Conservation (phyloP, 805 yeast species). For the Wickerhamomyces alni region DNA sequence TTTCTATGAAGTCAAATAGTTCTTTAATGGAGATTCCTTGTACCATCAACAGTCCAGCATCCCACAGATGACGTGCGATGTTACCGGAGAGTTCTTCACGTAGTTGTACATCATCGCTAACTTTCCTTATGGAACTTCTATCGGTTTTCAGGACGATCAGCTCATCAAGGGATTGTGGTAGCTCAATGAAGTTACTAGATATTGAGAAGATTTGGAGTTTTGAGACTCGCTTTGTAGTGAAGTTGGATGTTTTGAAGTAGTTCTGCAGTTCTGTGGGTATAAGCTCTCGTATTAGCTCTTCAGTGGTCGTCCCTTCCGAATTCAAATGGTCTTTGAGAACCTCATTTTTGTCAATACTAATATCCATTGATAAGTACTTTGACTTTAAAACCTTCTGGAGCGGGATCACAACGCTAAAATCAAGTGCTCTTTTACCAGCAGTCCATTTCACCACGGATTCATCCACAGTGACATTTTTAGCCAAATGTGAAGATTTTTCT, state of each 20-base stretch:
- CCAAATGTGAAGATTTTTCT: not conserved
- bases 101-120: slow-evolving; percentile 8
- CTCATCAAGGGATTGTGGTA: slow-evolving; percentile 7
- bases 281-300: slow-evolving; percentile 6
- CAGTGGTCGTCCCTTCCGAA: slow-evolving; percentile 4
- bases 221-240: not conserved
- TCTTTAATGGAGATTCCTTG: slow-evolving; percentile 3
- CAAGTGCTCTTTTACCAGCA: slow-evolving; percentile 17
- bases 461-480: not conserved
- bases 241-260: not conserved
- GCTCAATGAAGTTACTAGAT: slow-evolving; percentile 11
- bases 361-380: slow-evolving; percentile 9
- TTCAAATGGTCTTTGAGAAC: slow-evolving; percentile 9
- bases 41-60: slow-evolving; percentile 27
- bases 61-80: slow-evolving; percentile 40
- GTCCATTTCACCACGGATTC: slow-evolving; percentile 10
- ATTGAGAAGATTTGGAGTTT: slow-evolving; percentile 10
- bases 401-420: slow-evolving; percentile 3
- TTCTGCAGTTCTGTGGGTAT: not conserved
- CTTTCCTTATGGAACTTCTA: slow-evolving; percentile 12
- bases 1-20: slow-evolving; percentile 6
- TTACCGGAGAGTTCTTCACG: slow-evolving; percentile 33
- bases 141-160: slow-evolving; percentile 13
- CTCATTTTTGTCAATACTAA: slow-evolving; percentile 2
- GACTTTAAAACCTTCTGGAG: not conserved